Evolutionary conservation across 2,329 filamentous ascomycete species (phyloP).

Genomic region (Epichloe typhina): DNA sequence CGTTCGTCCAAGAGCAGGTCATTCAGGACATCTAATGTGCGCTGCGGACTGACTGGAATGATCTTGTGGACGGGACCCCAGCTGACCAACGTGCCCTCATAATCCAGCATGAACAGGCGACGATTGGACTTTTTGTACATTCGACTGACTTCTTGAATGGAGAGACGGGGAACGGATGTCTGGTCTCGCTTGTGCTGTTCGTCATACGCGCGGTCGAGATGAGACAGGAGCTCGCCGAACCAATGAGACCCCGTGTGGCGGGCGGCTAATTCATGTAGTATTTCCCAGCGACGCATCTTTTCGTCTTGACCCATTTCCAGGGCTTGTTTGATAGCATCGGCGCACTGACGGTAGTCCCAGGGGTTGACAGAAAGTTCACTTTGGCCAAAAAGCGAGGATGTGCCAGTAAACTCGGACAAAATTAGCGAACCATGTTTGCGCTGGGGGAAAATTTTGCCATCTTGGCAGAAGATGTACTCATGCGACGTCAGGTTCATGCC

Average conservation of each 20-base stretch:
- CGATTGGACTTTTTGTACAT: conserved; percentile 53
- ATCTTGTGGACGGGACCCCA: conserved; percentile 78
- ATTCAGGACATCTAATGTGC: conserved; percentile 69
- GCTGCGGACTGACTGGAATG: conserved; percentile 70
- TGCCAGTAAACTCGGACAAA: conserved; percentile 89
- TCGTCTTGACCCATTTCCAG: conserved; percentile 69
- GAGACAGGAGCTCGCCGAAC: conserved; percentile 62
- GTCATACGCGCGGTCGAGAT: conserved; percentile 63
- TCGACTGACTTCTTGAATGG: conserved; percentile 47
- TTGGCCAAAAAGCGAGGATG: conserved; percentile 69
- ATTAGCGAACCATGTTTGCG: conserved; percentile 85
- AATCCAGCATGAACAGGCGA: conserved; percentile 81
- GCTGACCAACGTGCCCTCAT: conserved; percentile 82
- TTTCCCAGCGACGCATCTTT: conserved; percentile 60
- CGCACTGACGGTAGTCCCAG: conserved; percentile 85
- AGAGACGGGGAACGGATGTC: conserved; percentile 74
- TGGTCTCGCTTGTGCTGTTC: conserved; percentile 78
- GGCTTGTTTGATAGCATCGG: conserved; percentile 71
- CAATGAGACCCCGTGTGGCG: conserved; percentile 76
- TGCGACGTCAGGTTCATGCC: conserved; percentile 96
- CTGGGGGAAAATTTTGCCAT: conserved; percentile 52
- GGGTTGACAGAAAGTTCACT: conserved; percentile 81
- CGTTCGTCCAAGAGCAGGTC: conserved; percentile 67
- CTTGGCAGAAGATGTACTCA: conserved; percentile 87
- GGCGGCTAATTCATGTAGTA: conserved; percentile 59